These are phyloP conservation scores for Macrophomina tecta DNA, from an alignment of 2,329 filamentous ascomycete genomes.

Conservation along the genomic window DNA sequence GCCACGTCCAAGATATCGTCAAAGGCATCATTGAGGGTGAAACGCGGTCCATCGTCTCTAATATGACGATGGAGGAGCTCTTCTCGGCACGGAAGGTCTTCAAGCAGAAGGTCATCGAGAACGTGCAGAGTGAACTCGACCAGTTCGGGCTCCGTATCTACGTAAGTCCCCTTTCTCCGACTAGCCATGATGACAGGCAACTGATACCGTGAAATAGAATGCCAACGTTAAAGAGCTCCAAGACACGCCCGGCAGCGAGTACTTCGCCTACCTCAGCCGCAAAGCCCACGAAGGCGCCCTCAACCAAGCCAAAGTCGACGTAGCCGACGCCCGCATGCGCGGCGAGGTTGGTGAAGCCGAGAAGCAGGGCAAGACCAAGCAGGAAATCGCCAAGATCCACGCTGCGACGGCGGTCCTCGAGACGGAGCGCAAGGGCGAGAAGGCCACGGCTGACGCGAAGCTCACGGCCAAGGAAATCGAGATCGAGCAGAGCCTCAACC, in stretches of 20 bases:
- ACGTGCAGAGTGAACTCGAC: constrained; percentile 79
- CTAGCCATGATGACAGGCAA: background rate
- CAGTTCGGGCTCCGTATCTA: constrained; percentile 73
- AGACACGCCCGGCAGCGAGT: constrained; percentile 80
- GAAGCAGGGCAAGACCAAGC: constrained; percentile 79
- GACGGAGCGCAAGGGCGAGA: constrained; percentile 83
- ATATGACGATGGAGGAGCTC: constrained; percentile 93
- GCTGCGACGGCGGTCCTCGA: constrained; percentile 84
- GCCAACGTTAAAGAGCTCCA: constrained; percentile 86
- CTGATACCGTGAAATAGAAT: constrained; percentile 61
- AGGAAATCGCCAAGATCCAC: constrained; percentile 86
- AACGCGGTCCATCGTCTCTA: constrained; percentile 79
- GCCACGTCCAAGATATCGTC: constrained; percentile 82
- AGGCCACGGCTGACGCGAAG: constrained; percentile 77
- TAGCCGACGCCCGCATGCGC: constrained; percentile 63
- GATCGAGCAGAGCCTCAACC: constrained; percentile 75
- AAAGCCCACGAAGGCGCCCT: constrained; percentile 86
- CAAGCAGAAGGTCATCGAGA: constrained; percentile 67
- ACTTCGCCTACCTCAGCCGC: constrained; percentile 80
- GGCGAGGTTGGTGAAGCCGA: constrained; percentile 80
- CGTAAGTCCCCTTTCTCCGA: background rate
- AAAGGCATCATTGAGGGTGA: constrained; percentile 92
- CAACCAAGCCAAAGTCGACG: constrained; percentile 74
- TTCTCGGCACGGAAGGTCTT: constrained; percentile 79
- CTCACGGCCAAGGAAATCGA: constrained; percentile 75